These are phyloP conservation scores for Gracilariopsis chorda DNA, from an alignment of 23 red algal genomes.

Conservation along the genomic window DNA sequence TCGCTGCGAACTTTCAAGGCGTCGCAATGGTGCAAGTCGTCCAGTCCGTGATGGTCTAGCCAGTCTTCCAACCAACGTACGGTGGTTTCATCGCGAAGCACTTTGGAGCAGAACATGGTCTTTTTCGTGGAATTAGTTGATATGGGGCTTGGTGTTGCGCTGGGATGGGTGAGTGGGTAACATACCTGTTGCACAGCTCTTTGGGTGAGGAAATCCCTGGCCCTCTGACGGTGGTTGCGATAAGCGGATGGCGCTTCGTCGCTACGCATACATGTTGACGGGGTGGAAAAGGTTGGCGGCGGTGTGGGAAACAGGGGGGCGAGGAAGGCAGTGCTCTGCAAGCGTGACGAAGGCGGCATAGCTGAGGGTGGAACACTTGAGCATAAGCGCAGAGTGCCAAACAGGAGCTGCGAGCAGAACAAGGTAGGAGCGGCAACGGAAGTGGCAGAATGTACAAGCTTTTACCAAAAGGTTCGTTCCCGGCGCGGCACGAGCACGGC, in stretches of 20 bases:
- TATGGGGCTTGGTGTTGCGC: background rate
- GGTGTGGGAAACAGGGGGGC: background rate
- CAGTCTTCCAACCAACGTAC: slow-evolving; percentile 40
- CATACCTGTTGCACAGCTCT: slow-evolving; percentile 60
- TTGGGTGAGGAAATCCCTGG: slow-evolving; percentile 56
- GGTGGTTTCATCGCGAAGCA: slow-evolving; percentile 60
- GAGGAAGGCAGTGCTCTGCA: background rate
- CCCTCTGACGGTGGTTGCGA: slow-evolving; percentile 17
- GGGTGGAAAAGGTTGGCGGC: background rate
- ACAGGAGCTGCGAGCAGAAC: too few relatives aligned
- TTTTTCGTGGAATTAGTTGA: background rate
- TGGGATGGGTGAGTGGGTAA: background rate
- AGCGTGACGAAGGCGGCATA: background rate
- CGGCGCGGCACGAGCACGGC: too few relatives aligned
- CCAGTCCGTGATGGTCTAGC: slow-evolving; percentile 25
- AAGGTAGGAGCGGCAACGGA: too few relatives aligned
- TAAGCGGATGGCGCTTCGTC: background rate
- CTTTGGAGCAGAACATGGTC: slow-evolving; percentile 39
- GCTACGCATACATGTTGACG: background rate
- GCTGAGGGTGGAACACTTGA: too few relatives aligned
- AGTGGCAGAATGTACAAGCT: too few relatives aligned
- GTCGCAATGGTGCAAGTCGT: slow-evolving; percentile 50
- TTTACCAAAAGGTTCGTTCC: too few relatives aligned
- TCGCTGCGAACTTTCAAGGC: slow-evolving; percentile 16
- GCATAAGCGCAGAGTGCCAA: too few relatives aligned